Percentiles rank a stretch among this genome's conserved stretches.
Evolutionary conservation across 78 protist species (phyloP).

Genomic region (slime mould (Dictyostelium discoideum)): DNA sequence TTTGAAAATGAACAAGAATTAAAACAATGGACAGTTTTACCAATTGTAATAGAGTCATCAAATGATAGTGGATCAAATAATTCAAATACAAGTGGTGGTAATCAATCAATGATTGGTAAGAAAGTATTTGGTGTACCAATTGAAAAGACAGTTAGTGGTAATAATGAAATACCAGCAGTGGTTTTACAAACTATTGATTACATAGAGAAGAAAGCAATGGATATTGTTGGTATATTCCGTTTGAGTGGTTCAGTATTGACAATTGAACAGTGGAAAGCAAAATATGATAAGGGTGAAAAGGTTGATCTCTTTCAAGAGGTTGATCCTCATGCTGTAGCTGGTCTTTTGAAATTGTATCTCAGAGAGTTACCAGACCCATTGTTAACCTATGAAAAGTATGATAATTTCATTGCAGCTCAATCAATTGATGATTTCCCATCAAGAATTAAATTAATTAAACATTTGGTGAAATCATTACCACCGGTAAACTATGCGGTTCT

Average conservation of each 20-base stretch:
- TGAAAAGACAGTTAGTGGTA: slow-evolving; percentile 7
- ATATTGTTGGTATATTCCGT: slow-evolving; percentile 56
- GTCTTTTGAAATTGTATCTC: slow-evolving; percentile 72
- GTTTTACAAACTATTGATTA: slow-evolving; percentile 53
- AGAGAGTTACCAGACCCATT: slow-evolving; percentile 85
- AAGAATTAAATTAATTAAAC: slow-evolving; percentile 50
- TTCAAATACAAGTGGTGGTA: background rate
- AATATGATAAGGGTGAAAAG: slow-evolving; percentile 53
- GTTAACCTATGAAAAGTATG: slow-evolving; percentile 81
- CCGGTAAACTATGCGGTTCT: slow-evolving; percentile 20
- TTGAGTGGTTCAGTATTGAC: slow-evolving; percentile 25
- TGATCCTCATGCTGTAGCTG: slow-evolving; percentile 77
- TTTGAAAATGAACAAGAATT: slow-evolving; percentile 51
- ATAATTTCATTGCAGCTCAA: slow-evolving; percentile 71
- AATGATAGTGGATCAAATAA: background rate
- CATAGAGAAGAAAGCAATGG: slow-evolving; percentile 64
- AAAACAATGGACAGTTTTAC: slow-evolving; percentile 30
- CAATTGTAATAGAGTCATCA: slow-evolving; percentile 30
- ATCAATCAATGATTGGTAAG: background rate
- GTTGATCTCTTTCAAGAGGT: slow-evolving; percentile 8
- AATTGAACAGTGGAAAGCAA: slow-evolving; percentile 47
- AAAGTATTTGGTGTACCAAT: slow-evolving; percentile 54
- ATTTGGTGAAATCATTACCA: slow-evolving; percentile 53
- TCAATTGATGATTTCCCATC: slow-evolving; percentile 41
- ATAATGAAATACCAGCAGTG: slow-evolving; percentile 16